Conservation (phyloP, 2,329 filamentous ascomycete genomes). For the Clarireedia hainanense region DNA sequence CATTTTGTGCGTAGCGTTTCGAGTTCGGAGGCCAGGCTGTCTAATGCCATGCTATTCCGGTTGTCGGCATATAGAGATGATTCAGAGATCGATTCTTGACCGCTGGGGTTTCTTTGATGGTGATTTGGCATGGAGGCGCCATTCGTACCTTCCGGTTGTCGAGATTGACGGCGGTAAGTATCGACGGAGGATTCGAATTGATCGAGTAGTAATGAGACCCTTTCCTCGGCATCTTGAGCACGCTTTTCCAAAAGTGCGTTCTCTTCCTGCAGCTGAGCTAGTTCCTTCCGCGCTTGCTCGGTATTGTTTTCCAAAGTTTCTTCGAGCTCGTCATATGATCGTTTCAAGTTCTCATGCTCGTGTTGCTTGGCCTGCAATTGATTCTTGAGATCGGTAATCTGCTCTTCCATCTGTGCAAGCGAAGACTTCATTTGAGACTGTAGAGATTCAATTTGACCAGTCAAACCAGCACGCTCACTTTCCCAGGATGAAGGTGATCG, state of each 20-base stretch:
- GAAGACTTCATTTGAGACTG: slow-evolving; percentile 62
- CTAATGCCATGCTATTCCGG: slow-evolving; percentile 65
- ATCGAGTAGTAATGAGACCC: slow-evolving; percentile 85
- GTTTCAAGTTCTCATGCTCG: slow-evolving; percentile 61
- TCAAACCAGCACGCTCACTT: slow-evolving; percentile 59
- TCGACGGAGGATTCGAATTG: slow-evolving; percentile 92
- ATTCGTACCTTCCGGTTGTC: slow-evolving; percentile 45
- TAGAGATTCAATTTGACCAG: slow-evolving; percentile 59
- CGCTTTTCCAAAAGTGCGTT: slow-evolving; percentile 75
- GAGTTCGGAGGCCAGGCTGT: slow-evolving; percentile 85
- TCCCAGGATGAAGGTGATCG: slow-evolving; percentile 59
- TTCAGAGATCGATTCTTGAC: slow-evolving; percentile 52
- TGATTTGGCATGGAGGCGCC: slow-evolving; percentile 30
- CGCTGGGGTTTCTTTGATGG: slow-evolving; percentile 31
- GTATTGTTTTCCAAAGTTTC: slow-evolving; percentile 48
- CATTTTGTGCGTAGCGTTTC: slow-evolving; percentile 86
- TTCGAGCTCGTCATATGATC: slow-evolving; percentile 44
- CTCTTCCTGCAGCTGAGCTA: slow-evolving; percentile 77
- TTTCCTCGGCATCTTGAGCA: slow-evolving; percentile 82
- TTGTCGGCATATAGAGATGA: slow-evolving; percentile 42
- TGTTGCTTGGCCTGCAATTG: slow-evolving; percentile 58
- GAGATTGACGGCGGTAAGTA: slow-evolving; percentile 78
- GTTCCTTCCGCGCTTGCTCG: slow-evolving; percentile 53
- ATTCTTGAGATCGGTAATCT: slow-evolving; percentile 60
- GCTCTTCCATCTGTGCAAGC: slow-evolving; percentile 59